Evolutionary conservation across 2,329 filamentous ascomycete genomes (phyloP).

Genomic region (Clonostachys sp.): DNA sequence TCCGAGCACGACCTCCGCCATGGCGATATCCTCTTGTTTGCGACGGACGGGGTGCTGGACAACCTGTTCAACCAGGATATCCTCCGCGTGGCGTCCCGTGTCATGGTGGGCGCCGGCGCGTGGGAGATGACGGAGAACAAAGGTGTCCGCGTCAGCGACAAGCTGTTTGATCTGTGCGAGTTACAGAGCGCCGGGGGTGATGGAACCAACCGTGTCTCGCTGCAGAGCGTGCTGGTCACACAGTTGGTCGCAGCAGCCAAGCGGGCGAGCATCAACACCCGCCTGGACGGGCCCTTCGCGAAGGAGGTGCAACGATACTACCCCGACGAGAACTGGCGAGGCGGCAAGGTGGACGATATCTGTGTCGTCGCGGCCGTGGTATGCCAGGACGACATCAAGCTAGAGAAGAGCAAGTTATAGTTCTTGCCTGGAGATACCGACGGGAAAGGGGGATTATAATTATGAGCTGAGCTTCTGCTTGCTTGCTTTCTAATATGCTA

Average conservation of each 20-base stretch:
- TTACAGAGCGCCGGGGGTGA: constrained; percentile 7
- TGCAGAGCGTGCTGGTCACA: constrained; percentile 76
- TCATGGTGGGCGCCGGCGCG: constrained; percentile 70
- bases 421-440: no score
- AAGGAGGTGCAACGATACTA: constrained; percentile 89
- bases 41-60: constrained; percentile 93
- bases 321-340: constrained; percentile 80
- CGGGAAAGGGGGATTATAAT: no score
- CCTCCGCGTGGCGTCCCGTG: constrained; percentile 69
- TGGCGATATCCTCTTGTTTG: constrained; percentile 90
- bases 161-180: constrained; percentile 41
- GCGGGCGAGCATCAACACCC: constrained; percentile 73
- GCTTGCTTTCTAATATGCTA: no score
- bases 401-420: no score
- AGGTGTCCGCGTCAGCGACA: constrained; percentile 59
- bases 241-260: constrained; percentile 82
- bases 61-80: constrained; percentile 91
- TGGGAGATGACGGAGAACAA: constrained; percentile 60
- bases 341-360: constrained; percentile 95
- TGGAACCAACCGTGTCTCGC: constrained; percentile 34
- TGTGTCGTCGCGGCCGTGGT: constrained; percentile 79
- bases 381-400: constrained; percentile 12
- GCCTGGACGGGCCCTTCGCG: constrained; percentile 86
- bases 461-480: no score
- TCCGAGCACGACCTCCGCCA: constrained; percentile 74